These are phyloP conservation scores for Sanghuangporus weigelae DNA, from an alignment of 1,284 basidiomycete genomes.

Conservation along the genomic window DNA sequence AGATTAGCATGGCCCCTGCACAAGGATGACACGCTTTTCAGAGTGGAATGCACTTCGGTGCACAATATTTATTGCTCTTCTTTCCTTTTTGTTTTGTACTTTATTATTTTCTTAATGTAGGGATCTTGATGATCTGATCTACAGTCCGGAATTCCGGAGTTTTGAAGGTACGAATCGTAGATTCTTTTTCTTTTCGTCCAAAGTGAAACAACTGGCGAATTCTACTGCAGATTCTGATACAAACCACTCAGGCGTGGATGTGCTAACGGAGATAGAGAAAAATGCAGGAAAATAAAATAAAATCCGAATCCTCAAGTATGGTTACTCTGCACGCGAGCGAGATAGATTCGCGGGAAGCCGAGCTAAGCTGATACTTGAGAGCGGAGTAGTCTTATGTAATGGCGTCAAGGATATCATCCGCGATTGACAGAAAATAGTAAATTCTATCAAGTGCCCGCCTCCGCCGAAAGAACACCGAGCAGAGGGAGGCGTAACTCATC, in stretches of 20 bases:
- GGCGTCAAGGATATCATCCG: not conserved
- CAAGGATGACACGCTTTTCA: constrained; percentile 22
- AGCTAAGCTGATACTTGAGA: too few relatives aligned
- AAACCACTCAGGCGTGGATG: not conserved
- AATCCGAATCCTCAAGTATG: not conserved
- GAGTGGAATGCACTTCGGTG: constrained; percentile 21
- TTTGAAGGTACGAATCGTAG: not conserved
- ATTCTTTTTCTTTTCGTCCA: too few relatives aligned
- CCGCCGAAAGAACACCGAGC: not conserved
- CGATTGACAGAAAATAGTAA: not conserved
- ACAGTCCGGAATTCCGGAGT: too few relatives aligned
- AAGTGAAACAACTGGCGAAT: not conserved
- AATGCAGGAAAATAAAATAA: not conserved
- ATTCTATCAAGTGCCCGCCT: not conserved
- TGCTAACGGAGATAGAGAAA: not conserved
- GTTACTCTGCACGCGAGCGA: not conserved
- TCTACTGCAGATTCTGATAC: not conserved
- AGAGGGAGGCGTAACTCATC: not conserved
- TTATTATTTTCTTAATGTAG: not conserved
- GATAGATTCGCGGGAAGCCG: not conserved
- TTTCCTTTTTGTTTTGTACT: not conserved
- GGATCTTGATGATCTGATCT: too few relatives aligned
- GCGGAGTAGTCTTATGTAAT: not conserved
- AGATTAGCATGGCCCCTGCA: constrained; percentile 22
- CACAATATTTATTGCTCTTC: constrained; percentile 19